These are phyloP conservation scores for Mycena capillaripes DNA, from an alignment of 768 basidiomycete species.

Conservation along the genomic window DNA sequence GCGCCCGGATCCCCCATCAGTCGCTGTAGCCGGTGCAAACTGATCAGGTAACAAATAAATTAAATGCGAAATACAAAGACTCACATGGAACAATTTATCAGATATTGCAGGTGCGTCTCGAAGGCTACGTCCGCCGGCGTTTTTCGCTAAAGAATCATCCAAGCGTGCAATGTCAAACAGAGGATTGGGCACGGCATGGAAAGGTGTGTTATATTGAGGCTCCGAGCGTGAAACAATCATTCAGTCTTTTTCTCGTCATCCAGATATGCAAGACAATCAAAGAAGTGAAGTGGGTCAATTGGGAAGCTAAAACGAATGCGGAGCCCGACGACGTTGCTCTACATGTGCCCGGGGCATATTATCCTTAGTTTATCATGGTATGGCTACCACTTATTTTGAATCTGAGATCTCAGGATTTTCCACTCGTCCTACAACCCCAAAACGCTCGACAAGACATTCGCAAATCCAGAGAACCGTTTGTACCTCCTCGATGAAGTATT, in stretches of 20 bases:
- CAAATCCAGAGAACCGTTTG: too few relatives aligned
- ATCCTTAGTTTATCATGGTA: too few relatives aligned
- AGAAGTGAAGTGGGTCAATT: constrained; percentile 19
- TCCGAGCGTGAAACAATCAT: too few relatives aligned
- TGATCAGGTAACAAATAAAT: constrained; percentile 7
- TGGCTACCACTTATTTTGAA: too few relatives aligned
- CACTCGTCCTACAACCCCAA: too few relatives aligned
- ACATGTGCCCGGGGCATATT: too few relatives aligned
- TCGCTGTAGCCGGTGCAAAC: constrained; percentile 29
- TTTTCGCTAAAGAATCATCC: neutral
- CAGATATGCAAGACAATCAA: constrained; percentile 32
- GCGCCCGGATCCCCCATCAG: constrained; percentile 10
- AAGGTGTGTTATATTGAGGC: constrained; percentile 32
- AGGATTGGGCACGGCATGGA: constrained; percentile 33
- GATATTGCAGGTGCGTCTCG: constrained; percentile 30
- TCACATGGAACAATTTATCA: neutral
- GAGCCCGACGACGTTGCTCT: too few relatives aligned
- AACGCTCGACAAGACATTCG: too few relatives aligned
- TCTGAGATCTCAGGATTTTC: too few relatives aligned
- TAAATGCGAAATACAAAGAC: neutral
- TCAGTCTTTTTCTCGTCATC: too few relatives aligned
- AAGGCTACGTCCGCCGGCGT: neutral
- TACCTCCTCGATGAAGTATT: too few relatives aligned
- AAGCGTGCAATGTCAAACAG: constrained; percentile 31
- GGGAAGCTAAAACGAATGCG: too few relatives aligned